phyloP scores from a whole-genome alignment of 1,284 basidiomycete genomes.

The Ceratorhiza oryzae-sativae region DNA sequence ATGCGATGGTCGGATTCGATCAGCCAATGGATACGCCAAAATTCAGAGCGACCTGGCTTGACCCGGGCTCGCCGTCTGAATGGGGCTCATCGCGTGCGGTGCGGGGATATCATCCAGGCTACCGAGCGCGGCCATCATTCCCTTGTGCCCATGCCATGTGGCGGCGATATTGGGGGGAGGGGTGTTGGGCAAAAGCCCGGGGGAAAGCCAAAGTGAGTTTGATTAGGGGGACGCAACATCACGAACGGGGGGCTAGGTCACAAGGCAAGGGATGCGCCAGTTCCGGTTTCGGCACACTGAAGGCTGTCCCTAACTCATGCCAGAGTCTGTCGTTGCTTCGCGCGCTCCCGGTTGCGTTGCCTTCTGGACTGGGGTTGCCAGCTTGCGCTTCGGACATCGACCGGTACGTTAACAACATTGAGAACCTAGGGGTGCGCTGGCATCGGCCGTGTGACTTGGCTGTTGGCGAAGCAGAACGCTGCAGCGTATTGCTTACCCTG shows the following conservation, averaged over 20 bases:
- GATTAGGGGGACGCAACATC: constrained; percentile 8
- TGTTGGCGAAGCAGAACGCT: background rate
- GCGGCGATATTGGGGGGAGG: constrained; percentile 8
- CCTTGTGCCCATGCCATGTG: constrained; percentile 8
- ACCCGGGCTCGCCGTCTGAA: background rate
- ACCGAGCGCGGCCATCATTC: constrained; percentile 16
- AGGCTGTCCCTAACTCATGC: background rate
- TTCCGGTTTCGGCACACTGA: constrained; percentile 15
- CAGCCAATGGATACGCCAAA: constrained; percentile 9
- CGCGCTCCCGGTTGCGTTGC: background rate
- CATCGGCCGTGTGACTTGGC: background rate
- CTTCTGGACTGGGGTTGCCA: constrained; percentile 18
- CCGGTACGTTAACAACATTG: background rate
- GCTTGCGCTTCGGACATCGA: background rate
- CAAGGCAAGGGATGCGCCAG: constrained; percentile 1
- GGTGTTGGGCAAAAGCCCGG: background rate
- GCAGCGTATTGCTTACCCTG: background rate
- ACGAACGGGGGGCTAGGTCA: background rate
- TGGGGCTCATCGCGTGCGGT: constrained; percentile 25
- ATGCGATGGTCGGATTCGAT: constrained; percentile 19
- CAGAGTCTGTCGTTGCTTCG: constrained; percentile 15
- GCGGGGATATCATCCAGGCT: background rate
- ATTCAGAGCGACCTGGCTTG: background rate
- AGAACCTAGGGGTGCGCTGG: constrained; percentile 7
- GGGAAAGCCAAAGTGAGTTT: constrained; percentile 30